A percentile compares a stretch with the other conserved stretches of the same genome.
These are phyloP conservation scores for Aegilops tauschii DNA, from an alignment of 176 grass and related monocot species.

Conservation along the genomic window DNA sequence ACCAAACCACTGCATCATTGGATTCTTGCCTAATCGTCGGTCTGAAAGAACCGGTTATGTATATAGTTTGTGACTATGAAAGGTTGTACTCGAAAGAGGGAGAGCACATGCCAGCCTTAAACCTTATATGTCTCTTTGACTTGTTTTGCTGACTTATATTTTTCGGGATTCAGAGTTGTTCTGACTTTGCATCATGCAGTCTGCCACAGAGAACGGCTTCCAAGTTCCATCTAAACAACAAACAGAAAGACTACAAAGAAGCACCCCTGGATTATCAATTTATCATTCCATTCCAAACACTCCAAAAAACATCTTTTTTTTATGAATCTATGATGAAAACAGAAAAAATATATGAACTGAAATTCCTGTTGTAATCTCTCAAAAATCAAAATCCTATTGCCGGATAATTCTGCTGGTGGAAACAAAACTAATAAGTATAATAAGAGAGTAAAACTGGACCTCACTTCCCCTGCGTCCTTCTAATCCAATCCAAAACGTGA, in stretches of 20 bases:
- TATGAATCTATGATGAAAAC: background rate
- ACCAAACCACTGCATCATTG: background rate
- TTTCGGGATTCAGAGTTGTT: background rate
- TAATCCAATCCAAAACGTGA: constrained; percentile 72
- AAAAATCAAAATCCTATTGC: background rate
- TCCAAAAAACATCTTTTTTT: background rate
- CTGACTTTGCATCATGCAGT: background rate
- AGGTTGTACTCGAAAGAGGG: background rate
- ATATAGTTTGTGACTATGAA: background rate
- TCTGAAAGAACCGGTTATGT: background rate
- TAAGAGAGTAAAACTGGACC: background rate
- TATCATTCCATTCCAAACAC: background rate
- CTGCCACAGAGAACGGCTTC: background rate
- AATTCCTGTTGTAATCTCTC: background rate
- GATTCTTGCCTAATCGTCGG: background rate
- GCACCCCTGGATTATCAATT: constrained; percentile 15
- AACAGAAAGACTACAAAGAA: background rate
- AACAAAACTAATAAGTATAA: background rate
- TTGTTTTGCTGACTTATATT: background rate
- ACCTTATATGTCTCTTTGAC: background rate
- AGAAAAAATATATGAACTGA: background rate
- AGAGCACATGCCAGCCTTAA: background rate
- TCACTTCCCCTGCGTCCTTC: constrained; percentile 47
- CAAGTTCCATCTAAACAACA: background rate
- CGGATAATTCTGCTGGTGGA: background rate